phyloP scores from a whole-genome alignment of 768 basidiomycete genomes.

The Tephrocybe sp. region DNA sequence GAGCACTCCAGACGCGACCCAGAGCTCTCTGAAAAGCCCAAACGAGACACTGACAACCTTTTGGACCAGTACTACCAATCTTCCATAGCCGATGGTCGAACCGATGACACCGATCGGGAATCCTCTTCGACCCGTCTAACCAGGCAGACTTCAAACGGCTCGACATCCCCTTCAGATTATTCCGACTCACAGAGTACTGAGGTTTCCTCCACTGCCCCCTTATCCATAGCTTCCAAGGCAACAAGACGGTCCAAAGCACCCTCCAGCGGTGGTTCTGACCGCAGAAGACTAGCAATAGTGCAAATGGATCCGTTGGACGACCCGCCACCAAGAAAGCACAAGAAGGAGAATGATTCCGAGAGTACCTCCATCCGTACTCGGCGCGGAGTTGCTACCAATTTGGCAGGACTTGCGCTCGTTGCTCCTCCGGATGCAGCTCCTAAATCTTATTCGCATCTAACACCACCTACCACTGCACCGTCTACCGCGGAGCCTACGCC shows the following conservation, averaged over 20 bases:
- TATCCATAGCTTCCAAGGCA: constrained; percentile 25
- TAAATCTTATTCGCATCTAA: constrained; percentile 48
- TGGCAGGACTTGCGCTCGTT: constrained; percentile 60
- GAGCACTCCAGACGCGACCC: constrained; percentile 12
- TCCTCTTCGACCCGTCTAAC: constrained; percentile 22
- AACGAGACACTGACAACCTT: constrained; percentile 16
- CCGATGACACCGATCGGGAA: constrained; percentile 23
- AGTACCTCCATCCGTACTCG: constrained; percentile 34
- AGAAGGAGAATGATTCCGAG: constrained; percentile 24
- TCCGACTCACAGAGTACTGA: constrained; percentile 38
- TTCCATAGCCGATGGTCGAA: constrained; percentile 38
- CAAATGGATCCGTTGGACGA: constrained; percentile 47
- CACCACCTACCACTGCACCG: constrained; percentile 51
- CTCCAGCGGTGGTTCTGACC: constrained; percentile 60
- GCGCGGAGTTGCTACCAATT: constrained; percentile 36
- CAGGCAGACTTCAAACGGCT: constrained; percentile 28
- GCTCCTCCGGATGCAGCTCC: constrained; percentile 70
- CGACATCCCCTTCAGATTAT: constrained; percentile 50
- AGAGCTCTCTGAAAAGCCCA: constrained; percentile 7
- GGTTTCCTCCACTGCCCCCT: constrained; percentile 18
- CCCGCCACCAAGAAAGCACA: constrained; percentile 21
- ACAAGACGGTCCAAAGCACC: constrained; percentile 49
- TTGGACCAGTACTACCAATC: constrained; percentile 58
- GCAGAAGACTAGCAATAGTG: constrained; percentile 65
- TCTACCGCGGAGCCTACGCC: constrained; percentile 20